Conservation (phyloP, 257 asterid genomes). For the Solanum clarkiae region DNA sequence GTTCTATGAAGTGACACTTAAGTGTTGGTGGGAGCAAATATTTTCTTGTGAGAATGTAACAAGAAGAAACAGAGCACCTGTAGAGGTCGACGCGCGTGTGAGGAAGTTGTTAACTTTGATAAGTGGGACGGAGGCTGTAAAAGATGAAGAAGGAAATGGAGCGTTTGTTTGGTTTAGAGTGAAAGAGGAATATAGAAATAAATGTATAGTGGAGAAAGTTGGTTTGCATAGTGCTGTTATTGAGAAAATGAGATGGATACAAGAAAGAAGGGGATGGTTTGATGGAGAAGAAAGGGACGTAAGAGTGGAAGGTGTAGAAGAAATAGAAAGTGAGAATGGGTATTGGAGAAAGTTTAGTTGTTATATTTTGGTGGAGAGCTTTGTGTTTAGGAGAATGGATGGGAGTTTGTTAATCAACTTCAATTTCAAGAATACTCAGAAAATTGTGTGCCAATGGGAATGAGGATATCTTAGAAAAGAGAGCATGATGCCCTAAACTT, state of each 20-base stretch:
- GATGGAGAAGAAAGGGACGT: slow-evolving; percentile 44
- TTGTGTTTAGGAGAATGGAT: slow-evolving; percentile 60
- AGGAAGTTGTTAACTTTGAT: slow-evolving; percentile 38
- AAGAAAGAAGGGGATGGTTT: slow-evolving; percentile 64
- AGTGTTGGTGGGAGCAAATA: slow-evolving; percentile 79
- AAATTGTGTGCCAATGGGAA: slow-evolving; percentile 52
- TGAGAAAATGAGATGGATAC: slow-evolving; percentile 60
- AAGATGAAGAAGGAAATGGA: slow-evolving; percentile 20
- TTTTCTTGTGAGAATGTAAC: slow-evolving; percentile 30
- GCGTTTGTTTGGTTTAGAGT: slow-evolving; percentile 47
- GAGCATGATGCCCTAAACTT: fast-evolving
- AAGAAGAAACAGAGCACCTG: background rate
- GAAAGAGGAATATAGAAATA: slow-evolving; percentile 13
- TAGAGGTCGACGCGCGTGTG: slow-evolving; percentile 34
- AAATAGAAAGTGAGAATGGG: slow-evolving; percentile 18
- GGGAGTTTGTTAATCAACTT: slow-evolving; percentile 57
- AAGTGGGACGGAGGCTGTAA: slow-evolving; percentile 49
- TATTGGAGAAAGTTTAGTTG: slow-evolving; percentile 60
- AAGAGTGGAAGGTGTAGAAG: slow-evolving; percentile 39
- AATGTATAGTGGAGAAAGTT: slow-evolving; percentile 13
- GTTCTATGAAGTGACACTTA: slow-evolving; percentile 49
- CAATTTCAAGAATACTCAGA: slow-evolving; percentile 26
- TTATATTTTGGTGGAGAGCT: slow-evolving; percentile 71
- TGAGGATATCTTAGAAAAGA: background rate
- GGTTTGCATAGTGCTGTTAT: slow-evolving; percentile 34